These are phyloP conservation scores for Przewalskia tangutica DNA, from an alignment of 257 asterid species.

Conservation along the genomic window DNA sequence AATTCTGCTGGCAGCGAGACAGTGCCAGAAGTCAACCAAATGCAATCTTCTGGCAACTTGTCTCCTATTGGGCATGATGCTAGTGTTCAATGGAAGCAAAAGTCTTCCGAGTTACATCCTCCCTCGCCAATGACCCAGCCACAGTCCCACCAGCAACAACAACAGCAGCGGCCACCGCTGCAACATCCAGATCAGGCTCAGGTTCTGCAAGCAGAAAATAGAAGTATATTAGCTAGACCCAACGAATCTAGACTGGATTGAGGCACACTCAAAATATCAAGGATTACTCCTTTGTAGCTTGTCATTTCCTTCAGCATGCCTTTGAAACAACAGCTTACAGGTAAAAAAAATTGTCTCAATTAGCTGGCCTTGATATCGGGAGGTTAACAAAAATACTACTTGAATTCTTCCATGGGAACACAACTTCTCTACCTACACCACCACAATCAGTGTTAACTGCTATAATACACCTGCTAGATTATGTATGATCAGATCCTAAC, in stretches of 20 bases:
- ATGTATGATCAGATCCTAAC: neutral
- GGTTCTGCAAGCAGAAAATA: conserved; percentile 56
- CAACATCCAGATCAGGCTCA: conserved; percentile 47
- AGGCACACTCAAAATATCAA: conserved; percentile 13
- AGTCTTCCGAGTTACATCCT: conserved; percentile 31
- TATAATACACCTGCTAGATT: neutral
- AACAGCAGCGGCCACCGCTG: conserved; percentile 20
- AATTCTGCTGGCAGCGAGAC: conserved; percentile 33
- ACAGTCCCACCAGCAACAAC: conserved; percentile 26
- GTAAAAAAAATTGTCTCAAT: conserved; percentile 19
- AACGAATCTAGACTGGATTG: conserved; percentile 53
- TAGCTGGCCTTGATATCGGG: neutral
- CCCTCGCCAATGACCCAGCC: conserved; percentile 30
- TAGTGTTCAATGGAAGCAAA: conserved; percentile 41
- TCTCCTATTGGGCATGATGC: conserved; percentile 36
- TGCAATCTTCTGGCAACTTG: conserved; percentile 36
- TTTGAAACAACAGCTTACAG: conserved; percentile 44
- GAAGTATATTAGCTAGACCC: conserved; percentile 34
- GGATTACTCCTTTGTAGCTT: conserved; percentile 19
- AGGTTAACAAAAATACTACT: neutral
- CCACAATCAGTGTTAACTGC: neutral
- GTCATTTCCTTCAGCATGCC: conserved; percentile 30
- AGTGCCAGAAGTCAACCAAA: conserved; percentile 36
- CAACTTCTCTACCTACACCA: neutral
- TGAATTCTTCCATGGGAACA: neutral